Conservation (phyloP, 495 filamentous ascomycete genomes). For the Xylaria acuta region DNA sequence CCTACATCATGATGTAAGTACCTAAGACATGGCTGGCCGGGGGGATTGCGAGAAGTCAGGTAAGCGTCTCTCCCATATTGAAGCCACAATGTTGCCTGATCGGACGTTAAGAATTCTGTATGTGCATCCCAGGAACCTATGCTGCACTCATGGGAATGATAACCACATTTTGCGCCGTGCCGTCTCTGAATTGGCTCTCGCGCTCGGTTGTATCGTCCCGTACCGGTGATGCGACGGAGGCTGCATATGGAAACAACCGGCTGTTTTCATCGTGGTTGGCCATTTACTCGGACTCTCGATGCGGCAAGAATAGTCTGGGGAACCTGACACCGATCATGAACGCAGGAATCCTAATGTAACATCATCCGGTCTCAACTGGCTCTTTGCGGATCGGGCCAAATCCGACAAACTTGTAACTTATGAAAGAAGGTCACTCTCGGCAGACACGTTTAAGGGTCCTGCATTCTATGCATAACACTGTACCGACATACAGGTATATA, state of each 20-base stretch:
- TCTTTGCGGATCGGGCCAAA: conserved; percentile 13
- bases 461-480: neutral
- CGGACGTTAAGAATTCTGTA: neutral
- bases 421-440: conserved; percentile 17
- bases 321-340: conserved; percentile 11
- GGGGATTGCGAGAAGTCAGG: neutral
- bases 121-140: neutral
- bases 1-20: too few species aligned
- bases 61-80: neutral
- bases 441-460: neutral
- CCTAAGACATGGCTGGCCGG: neutral
- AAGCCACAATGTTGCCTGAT: neutral
- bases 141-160: neutral
- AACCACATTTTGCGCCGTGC: conserved; percentile 5
- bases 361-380: conserved; percentile 9
- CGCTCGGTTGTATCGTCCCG: conserved; percentile 6
- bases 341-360: conserved; percentile 12
- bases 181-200: conserved; percentile 4
- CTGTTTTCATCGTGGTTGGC: conserved; percentile 5
- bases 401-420: neutral
- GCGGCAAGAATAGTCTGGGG: conserved; percentile 22
- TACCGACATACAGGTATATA: neutral
- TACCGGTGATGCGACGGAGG: conserved; percentile 9
- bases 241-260: conserved; percentile 1
- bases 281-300: neutral